These are phyloP conservation scores for Aurinia saxatilis DNA, from an alignment of 345 rosid species.

Conservation along the genomic window DNA sequence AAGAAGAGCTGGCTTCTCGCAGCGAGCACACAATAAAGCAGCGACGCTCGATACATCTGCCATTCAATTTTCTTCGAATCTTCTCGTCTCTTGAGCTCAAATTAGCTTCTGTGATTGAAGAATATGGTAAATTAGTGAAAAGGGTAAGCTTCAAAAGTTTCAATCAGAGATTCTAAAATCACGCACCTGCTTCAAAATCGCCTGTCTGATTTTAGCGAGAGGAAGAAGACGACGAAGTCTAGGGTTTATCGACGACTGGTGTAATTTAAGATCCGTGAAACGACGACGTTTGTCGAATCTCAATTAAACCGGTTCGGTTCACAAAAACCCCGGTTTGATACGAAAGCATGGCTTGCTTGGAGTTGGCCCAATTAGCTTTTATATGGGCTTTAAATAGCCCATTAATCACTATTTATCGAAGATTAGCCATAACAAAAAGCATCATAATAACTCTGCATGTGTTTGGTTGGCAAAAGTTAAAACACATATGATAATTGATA, in stretches of 20 bases:
- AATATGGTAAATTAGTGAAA: neutral
- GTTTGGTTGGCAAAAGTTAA: neutral
- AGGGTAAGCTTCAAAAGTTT: neutral
- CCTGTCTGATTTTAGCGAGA: neutral
- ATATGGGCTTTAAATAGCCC: neutral
- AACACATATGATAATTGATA: neutral
- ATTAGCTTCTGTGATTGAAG: neutral
- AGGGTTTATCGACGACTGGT: conserved; percentile 2
- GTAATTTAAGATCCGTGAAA: neutral
- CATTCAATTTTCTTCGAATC: conserved; percentile 4
- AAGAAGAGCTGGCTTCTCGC: conserved; percentile 33
- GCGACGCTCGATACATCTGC: conserved; percentile 20
- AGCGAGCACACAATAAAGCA: conserved; percentile 29
- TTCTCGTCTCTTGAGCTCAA: conserved; percentile 8
- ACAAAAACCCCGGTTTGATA: no score
- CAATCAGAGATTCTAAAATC: neutral
- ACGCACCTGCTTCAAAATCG: neutral
- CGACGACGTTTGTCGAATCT: neutral
- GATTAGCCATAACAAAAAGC: no score
- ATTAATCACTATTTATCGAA: no score
- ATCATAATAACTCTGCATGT: neutral
- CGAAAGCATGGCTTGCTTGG: no score
- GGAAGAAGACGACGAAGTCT: neutral
- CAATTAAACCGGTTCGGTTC: neutral
- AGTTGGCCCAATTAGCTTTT: neutral